Conservation (phyloP, 1,284 basidiomycete genomes). For the Austroboletus niveus region DNA sequence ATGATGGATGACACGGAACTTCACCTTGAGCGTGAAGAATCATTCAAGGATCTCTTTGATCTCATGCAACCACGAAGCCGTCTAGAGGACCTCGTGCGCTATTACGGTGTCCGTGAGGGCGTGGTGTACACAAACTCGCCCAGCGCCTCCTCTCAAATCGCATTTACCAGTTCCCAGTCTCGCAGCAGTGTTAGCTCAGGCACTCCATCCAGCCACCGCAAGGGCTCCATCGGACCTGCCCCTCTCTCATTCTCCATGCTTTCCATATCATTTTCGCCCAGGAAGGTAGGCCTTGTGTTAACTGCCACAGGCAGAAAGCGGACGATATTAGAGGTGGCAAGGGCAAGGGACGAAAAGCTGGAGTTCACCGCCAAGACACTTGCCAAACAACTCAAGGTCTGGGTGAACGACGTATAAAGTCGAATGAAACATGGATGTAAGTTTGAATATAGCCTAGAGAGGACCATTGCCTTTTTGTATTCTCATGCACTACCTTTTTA, state of each 20-base stretch:
- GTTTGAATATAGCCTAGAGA: no score
- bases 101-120: constrained; percentile 56
- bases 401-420: constrained; percentile 20
- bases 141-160: constrained; percentile 11
- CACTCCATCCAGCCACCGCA: constrained; percentile 1
- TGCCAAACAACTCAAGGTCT: constrained; percentile 37
- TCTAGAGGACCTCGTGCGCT: constrained; percentile 66
- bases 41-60: constrained; percentile 73
- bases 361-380: constrained; percentile 57
- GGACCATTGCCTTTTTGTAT: no score
- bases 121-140: constrained; percentile 37
- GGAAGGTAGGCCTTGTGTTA: constrained; percentile 55
- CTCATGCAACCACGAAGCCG: constrained; percentile 68
- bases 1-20: constrained; percentile 68
- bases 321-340: constrained; percentile 56
- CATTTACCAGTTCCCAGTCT: background rate
- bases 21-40: constrained; percentile 69
- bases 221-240: constrained; percentile 3
- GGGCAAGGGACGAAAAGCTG: constrained; percentile 54
- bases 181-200: background rate
- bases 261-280: constrained; percentile 55
- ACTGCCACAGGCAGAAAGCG: constrained; percentile 40
- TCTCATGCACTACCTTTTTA: no score
- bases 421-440: no score
- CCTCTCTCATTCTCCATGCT: constrained; percentile 55